phyloP scores from a whole-genome alignment of 768 basidiomycete genomes.

The Podaxis carcinomalis region DNA sequence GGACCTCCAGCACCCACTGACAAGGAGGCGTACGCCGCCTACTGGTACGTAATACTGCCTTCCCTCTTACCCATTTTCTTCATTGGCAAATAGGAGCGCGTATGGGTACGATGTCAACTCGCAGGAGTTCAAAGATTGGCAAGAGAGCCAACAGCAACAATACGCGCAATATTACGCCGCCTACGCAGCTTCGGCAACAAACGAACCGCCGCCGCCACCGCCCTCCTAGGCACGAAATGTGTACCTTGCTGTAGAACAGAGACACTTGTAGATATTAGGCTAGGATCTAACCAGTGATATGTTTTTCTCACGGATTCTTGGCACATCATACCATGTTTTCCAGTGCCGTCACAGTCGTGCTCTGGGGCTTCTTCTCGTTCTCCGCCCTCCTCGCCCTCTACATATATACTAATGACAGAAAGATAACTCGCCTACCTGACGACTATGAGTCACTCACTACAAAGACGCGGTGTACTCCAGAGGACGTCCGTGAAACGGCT shows the following conservation, averaged over 20 bases:
- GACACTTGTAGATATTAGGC: slow-evolving; percentile 8
- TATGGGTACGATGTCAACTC: slow-evolving; percentile 88
- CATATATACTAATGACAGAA: slow-evolving; percentile 44
- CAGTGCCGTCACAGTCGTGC: too few relatives aligned
- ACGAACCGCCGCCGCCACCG: slow-evolving; percentile 28
- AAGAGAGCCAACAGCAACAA: slow-evolving; percentile 66
- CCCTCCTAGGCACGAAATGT: slow-evolving; percentile 31
- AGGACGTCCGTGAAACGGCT: slow-evolving; percentile 35
- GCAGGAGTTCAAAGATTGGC: slow-evolving; percentile 78
- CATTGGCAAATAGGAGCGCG: slow-evolving; percentile 52
- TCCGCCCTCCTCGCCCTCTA: slow-evolving; percentile 24
- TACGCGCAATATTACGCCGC: slow-evolving; percentile 71
- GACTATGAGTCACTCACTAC: slow-evolving; percentile 48
- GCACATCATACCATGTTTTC: neutral
- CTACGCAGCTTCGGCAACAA: slow-evolving; percentile 29
- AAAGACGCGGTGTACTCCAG: slow-evolving; percentile 36
- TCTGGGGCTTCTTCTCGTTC: neutral
- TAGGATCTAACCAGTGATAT: neutral
- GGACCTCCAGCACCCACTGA: slow-evolving; percentile 38
- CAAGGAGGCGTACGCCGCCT: slow-evolving; percentile 54
- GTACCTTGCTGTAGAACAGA: slow-evolving; percentile 13
- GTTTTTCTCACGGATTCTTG: neutral
- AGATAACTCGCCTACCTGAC: slow-evolving; percentile 45
- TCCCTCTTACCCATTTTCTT: neutral
- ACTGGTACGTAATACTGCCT: slow-evolving; percentile 29